Percentiles rank a stretch among this genome's conserved stretches.
Evolutionary conservation across 495 filamentous ascomycete species (phyloP).

Genomic region (Lichenothelia convexa): DNA sequence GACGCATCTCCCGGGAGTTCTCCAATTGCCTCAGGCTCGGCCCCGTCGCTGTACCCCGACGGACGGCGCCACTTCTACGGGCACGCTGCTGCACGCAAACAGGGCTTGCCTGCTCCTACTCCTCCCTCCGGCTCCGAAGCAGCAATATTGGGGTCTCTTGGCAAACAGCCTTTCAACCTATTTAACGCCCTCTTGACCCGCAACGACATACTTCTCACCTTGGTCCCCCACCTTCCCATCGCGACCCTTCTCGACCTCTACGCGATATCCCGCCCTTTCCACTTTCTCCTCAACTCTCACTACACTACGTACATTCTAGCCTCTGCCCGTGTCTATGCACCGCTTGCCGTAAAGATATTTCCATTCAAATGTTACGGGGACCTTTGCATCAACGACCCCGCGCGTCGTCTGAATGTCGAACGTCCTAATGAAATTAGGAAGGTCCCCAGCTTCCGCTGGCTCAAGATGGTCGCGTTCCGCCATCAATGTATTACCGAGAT

Average conservation of each 20-base stretch:
- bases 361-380: conserved; percentile 29
- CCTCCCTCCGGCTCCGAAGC: not conserved
- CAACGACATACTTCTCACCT: conserved; percentile 28
- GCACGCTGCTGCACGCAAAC: not conserved
- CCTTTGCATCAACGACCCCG: conserved; percentile 33
- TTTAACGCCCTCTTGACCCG: conserved; percentile 28
- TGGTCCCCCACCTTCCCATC: conserved; percentile 31
- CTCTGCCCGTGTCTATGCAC: conserved; percentile 24
- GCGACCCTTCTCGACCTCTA: conserved; percentile 36
- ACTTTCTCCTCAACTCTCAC: conserved; percentile 29
- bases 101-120: no score
- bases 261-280: conserved; percentile 36
- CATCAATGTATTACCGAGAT: conserved; percentile 34
- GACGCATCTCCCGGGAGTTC: no score
- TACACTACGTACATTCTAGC: conserved; percentile 24
- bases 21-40: no score
- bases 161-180: conserved; percentile 25
- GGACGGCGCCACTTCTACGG: no score
- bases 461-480: conserved; percentile 33
- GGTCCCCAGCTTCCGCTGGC: conserved; percentile 32
- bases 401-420: conserved; percentile 5
- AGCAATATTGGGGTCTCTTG: not conserved
- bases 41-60: no score
- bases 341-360: conserved; percentile 31
- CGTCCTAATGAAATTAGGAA: conserved; percentile 5